A percentile compares a stretch with the other conserved stretches of the same genome.
Conservation (phyloP, 306 rosid species). For the Sicyos edulis region DNA sequence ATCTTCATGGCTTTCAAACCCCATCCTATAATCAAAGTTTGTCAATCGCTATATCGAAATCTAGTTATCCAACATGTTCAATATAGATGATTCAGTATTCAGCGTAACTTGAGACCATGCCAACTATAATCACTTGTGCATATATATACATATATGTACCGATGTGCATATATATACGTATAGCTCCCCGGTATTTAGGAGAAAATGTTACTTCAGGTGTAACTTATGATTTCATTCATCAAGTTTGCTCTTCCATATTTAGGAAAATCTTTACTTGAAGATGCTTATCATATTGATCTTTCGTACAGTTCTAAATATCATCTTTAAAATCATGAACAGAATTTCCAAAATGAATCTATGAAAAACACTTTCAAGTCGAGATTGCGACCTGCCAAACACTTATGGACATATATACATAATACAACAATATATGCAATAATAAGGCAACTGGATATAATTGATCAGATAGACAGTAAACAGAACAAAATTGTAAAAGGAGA, state of each 20-base stretch:
- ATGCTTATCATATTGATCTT: not conserved
- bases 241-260: not conserved
- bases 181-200: no score
- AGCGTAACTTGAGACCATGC: not conserved
- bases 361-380: not conserved
- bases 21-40: not conserved
- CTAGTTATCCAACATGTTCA: not conserved
- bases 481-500: not conserved
- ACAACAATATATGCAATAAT: not conserved
- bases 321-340: not conserved
- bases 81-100: not conserved
- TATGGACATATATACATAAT: not conserved
- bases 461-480: not conserved
- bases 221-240: not conserved
- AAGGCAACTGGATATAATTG: not conserved
- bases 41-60: not conserved
- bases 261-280: not conserved
- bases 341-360: not conserved
- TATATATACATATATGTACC: no score
- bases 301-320: not conserved
- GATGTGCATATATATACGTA: no score
- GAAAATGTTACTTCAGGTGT: not conserved
- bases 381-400: not conserved
- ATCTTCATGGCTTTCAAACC: not conserved
- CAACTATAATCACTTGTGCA: not conserved